Base-by-base conservation (phyloP, 2,329 filamentous ascomycete species). In the Clonostachys solani region DNA sequence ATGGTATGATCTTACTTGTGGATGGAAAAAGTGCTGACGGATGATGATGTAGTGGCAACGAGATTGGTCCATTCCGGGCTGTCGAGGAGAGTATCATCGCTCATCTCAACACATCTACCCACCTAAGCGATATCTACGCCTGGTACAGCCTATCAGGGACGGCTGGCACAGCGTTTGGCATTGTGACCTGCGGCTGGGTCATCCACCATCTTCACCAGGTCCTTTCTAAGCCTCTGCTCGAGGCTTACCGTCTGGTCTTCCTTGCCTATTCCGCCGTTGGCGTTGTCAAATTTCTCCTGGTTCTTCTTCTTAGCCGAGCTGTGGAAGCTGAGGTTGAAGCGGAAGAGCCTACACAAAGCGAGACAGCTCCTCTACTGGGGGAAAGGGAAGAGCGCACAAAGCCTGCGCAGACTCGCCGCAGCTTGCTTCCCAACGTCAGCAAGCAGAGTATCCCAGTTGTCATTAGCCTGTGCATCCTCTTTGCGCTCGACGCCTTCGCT, bases 401-500 rank as follows among this genome's bases (percentile, higher is more conserved):
- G 23, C 23, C 23, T 29, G 23, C 23, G 8, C 9, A 29, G 23
- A 10, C 8, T 29, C 23, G 23, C 5, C 23, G 23, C 23, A 29
- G 33, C 15, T 9, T 15, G 13, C 60, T 86, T 33, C 75, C 81
- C 1, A 67, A 75, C 3, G 80, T 90, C 18, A 81, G 80, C 6
- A 64, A 62, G 4, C 68, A 78, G 15, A 83, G 75, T 36, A 66
- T 74, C 7, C 57, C 66, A 1, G 72, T 83, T 29, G 68, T 87
- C 6, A 60, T 78, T 45, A 80, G 81, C 43, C 71, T 92, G 0
- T 86, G 83, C 57, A 63, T 86, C 8, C 68, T 92, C 2, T 86
- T 90, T 55, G 77, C 76, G 2, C 57, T 90, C 6, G 87, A 91
- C 60, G 78, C 82, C 0, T 78, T 90, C 48, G 86, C 84, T 2